Conservation (phyloP, 2,329 filamentous ascomycete species). For the Alternaria brassicae region DNA sequence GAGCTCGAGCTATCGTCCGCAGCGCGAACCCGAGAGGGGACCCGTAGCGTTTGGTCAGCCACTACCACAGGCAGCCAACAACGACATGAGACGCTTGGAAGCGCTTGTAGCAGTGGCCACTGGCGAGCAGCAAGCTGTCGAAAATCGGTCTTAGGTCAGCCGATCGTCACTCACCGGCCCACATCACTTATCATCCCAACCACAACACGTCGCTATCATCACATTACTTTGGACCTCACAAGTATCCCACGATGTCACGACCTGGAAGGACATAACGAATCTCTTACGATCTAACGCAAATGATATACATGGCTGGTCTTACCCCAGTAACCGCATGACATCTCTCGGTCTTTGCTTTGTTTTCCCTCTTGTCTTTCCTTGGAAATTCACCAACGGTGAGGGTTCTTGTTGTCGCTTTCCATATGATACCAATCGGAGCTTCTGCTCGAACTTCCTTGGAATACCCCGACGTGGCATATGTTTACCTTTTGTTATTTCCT, state of each 20-base stretch:
- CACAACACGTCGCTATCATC: constrained; percentile 3
- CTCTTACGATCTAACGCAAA: constrained; percentile 24
- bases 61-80: constrained; percentile 46
- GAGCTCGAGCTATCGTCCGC: constrained; percentile 38
- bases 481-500: constrained; percentile 10
- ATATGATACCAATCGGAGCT: constrained; percentile 43
- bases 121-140: constrained; percentile 57
- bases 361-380: background rate
- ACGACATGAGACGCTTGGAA: constrained; percentile 65
- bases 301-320: constrained; percentile 23
- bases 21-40: constrained; percentile 41
- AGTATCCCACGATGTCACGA: constrained; percentile 32
- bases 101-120: constrained; percentile 71
- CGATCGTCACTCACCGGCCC: background rate
- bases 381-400: constrained; percentile 29
- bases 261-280: constrained; percentile 29
- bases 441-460: constrained; percentile 23
- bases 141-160: constrained; percentile 31
- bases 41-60: constrained; percentile 42
- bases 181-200: background rate
- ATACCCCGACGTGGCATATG: constrained; percentile 16
- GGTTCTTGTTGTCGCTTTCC: constrained; percentile 32
- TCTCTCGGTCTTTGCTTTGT: constrained; percentile 15
- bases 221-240: constrained; percentile 11
- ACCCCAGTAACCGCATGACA: constrained; percentile 21